Conservation (phyloP, 768 basidiomycete species). For the Boletellus ananas region DNA sequence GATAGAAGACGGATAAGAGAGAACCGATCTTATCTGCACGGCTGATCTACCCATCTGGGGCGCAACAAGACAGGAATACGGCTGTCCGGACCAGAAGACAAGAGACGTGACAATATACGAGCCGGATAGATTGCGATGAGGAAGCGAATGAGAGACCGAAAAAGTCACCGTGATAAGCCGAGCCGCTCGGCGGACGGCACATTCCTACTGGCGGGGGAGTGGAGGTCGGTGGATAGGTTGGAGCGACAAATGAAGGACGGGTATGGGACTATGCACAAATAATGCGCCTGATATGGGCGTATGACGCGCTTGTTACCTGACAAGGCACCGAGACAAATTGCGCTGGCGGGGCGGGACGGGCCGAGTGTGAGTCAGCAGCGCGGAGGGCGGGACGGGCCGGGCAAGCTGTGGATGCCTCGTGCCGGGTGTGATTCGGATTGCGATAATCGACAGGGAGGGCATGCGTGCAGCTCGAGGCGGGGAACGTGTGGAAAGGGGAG, state of each 20-base stretch:
- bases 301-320: not conserved
- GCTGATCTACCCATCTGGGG: not conserved
- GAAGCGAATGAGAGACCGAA: not conserved
- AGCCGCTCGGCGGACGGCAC: not conserved
- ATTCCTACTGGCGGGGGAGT: too few relatives aligned
- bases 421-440: constrained; percentile 19
- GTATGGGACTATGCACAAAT: not conserved
- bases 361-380: constrained; percentile 18
- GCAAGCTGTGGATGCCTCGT: not conserved
- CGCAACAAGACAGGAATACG: not conserved
- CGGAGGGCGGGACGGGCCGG: constrained; percentile 1
- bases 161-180: not conserved
- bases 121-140: too few relatives aligned
- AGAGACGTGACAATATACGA: not conserved
- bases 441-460: constrained; percentile 27
- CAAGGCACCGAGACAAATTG: constrained; percentile 17
- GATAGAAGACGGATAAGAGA: not conserved
- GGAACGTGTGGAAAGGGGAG: constrained; percentile 26
- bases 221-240: constrained; percentile 12
- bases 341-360: constrained; percentile 1
- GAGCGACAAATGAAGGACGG: constrained; percentile 2
- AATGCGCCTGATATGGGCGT: not conserved
- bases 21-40: constrained; percentile 20
- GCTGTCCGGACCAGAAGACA: too few relatives aligned
- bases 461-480: constrained; percentile 29